These are phyloP conservation scores for Eucalyptus tenuipes DNA, from an alignment of 345 rosid genomes.

Conservation along the genomic window DNA sequence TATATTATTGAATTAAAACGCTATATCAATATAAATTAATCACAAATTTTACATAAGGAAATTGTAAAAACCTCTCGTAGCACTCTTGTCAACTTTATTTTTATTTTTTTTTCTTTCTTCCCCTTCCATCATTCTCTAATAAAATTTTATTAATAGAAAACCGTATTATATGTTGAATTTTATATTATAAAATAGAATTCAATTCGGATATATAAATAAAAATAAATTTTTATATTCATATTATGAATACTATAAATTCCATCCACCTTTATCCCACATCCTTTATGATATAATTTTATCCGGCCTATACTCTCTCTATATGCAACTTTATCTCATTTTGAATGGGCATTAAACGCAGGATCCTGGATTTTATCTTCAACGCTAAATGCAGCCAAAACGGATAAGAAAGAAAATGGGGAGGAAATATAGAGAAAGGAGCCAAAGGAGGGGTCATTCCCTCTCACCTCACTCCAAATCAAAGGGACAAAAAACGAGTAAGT, in stretches of 20 bases:
- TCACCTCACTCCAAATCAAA: background rate
- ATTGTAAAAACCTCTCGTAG: no score
- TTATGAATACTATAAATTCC: fast-evolving
- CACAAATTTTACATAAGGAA: fast-evolving
- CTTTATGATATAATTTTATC: fast-evolving
- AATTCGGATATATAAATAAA: no score
- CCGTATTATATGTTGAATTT: no score
- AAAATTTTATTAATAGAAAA: no score
- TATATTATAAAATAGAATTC: no score
- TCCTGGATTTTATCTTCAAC: fast-evolving
- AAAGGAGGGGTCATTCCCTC: background rate
- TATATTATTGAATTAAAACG: no score
- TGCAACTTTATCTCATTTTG: no score
- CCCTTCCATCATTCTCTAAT: no score
- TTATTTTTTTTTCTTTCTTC: no score
- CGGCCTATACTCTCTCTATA: fast-evolving
- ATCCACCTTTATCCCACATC: fast-evolving
- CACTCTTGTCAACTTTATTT: no score
- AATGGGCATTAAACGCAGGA: fast-evolving
- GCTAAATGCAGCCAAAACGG: fast-evolving
- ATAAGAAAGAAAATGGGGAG: background rate
- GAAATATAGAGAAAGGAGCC: background rate
- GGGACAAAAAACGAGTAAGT: background rate
- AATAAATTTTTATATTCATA: no score
- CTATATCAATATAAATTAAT: no score